Base-by-base conservation (phyloP, 2,329 filamentous ascomycete genomes). In the Camillea tinctor region DNA sequence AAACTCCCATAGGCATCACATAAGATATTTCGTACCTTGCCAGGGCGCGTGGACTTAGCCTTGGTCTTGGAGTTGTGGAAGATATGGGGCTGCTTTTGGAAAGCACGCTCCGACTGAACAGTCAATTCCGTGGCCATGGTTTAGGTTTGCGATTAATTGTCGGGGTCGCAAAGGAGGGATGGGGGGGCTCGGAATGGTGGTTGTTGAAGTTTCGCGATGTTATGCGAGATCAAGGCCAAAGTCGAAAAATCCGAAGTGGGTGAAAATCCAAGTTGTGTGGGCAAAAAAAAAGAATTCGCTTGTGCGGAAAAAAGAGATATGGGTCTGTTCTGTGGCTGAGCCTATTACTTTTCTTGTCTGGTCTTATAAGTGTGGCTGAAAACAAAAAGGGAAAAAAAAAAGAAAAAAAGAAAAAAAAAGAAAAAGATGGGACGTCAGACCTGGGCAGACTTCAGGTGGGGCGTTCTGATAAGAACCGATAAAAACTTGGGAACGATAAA, bases 1-100 rank as follows among this genome's bases (percentile, higher is more conserved):
- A 40, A 56, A 19, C 30, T 44, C 40, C 15, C 44, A 21, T 54
- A 24, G 13, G 51, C 40, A 54, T 21, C 50, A 51, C 44, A 11
- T 2, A 30, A 50, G 20, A 30, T 53, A 23, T 44, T 75, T 92
- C 92, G 80, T 54, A 88, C 90, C 89, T 96, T 96, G 81, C 93
- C 93, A 75, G 90, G 90, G 80, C 89, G 89, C 81, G 84, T 84
- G 80, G 90, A 92, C 83, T 91, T 89, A 79, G 88, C 83, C 87
- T 93, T 92, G 81, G 85, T 84, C 90, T 99, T 99, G 79, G 90
- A 86, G 90, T 98, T 97, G 77, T 91, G 88, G 92, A 98, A 99
- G 88, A 99, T 97, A 84, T 99, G 95, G 81, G 95, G 95, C 88
- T 99, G 94, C 90, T 99, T 99, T 85, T 98, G 95, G 92, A 91